phyloP scores from a whole-genome alignment of 306 rosid species.

The Rubus parviflorus region DNA sequence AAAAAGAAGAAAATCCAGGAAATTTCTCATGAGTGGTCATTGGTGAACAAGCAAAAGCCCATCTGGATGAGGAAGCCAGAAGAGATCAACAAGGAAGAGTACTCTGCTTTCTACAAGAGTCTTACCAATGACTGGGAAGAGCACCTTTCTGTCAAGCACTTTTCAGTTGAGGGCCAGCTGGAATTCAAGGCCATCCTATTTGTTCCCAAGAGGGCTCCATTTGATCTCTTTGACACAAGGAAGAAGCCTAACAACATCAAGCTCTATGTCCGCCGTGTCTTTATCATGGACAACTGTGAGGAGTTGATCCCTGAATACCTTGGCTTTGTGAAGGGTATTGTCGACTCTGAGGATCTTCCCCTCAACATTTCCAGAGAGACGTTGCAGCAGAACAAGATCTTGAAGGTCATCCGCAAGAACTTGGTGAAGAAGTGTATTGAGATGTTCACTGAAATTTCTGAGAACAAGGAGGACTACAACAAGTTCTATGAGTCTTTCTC shows the following conservation, averaged over 20 bases:
- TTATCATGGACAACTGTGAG: slow-evolving; percentile 97
- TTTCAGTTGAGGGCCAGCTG: slow-evolving; percentile 95
- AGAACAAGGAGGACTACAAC: slow-evolving; percentile 91
- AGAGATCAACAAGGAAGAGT: slow-evolving; percentile 81
- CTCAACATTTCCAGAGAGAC: slow-evolving; percentile 86
- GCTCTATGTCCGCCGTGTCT: slow-evolving; percentile 82
- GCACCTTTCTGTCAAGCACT: slow-evolving; percentile 86
- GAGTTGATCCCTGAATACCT: slow-evolving; percentile 93
- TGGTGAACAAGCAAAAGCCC: slow-evolving; percentile 96
- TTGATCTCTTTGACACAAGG: slow-evolving; percentile 87
- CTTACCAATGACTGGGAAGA: slow-evolving; percentile 98
- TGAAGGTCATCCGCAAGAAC: slow-evolving; percentile 88
- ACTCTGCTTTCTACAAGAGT: slow-evolving; percentile 90
- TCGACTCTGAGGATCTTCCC: slow-evolving; percentile 94
- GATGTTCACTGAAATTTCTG: slow-evolving; percentile 85
- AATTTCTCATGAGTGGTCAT: slow-evolving; percentile 80
- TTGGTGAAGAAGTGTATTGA: slow-evolving; percentile 88
- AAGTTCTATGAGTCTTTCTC: slow-evolving; percentile 91
- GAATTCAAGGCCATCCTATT: slow-evolving; percentile 92
- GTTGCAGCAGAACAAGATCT: slow-evolving; percentile 90
- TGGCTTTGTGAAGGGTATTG: slow-evolving; percentile 84
- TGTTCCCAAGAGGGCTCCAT: slow-evolving; percentile 95
- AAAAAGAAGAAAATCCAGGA: slow-evolving; percentile 90
- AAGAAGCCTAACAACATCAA: slow-evolving; percentile 96
- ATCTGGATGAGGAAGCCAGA: slow-evolving; percentile 99